Conservation (phyloP, 148 eudicot genomes). For the Vaccinium corymbosum region DNA sequence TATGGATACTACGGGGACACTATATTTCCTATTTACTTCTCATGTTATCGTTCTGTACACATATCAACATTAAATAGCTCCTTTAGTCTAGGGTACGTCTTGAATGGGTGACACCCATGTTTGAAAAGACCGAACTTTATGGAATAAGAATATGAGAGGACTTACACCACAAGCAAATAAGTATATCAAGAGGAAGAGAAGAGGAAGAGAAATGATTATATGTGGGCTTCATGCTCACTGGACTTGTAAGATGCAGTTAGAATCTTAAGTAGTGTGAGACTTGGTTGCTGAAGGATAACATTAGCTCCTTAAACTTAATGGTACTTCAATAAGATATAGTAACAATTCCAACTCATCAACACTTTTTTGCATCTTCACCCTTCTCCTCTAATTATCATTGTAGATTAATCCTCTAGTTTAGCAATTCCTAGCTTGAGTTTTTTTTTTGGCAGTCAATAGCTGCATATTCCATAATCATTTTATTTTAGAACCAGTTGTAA, state of each 20-base stretch:
- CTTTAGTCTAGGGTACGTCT: background rate
- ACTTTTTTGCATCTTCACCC: background rate
- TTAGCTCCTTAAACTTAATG: background rate
- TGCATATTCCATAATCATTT: background rate
- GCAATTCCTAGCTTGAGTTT: background rate
- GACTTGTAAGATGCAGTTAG: background rate
- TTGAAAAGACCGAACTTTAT: background rate
- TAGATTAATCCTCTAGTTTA: background rate
- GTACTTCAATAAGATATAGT: background rate
- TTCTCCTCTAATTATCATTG: background rate
- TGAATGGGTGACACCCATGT: background rate
- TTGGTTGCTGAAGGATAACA: background rate
- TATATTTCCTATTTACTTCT: background rate
- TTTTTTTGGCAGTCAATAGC: slow-evolving; percentile 7
- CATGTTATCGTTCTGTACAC: background rate
- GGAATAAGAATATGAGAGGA: background rate
- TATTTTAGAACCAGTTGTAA: background rate
- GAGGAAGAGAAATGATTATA: background rate
- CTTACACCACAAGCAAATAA: background rate
- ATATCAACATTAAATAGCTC: background rate
- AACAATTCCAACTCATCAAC: background rate
- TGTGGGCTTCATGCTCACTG: background rate
- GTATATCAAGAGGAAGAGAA: background rate
- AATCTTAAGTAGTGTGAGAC: background rate
- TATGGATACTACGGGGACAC: background rate